Base-by-base conservation (phyloP, 2,329 filamentous ascomycete species). In the Fusarium denticulatum region DNA sequence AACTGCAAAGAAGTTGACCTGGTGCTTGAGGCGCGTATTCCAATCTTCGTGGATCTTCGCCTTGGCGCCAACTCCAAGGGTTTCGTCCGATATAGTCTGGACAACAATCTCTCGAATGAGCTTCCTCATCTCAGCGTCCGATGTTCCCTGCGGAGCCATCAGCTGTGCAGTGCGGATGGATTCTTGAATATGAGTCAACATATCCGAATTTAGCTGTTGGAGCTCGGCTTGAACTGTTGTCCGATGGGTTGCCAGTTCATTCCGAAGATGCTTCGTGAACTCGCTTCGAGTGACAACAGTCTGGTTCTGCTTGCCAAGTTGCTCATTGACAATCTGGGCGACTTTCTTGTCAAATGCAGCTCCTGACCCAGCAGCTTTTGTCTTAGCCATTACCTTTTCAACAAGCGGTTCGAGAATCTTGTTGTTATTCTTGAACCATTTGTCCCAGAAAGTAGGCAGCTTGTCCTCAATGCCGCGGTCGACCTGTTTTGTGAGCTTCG, bases 1-100 rank as follows among this genome's bases (percentile, higher is more conserved):
- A 3, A 82, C 77, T 7, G 88, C 87, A 76, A 97, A 92, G 83
- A 91, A 95, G 83, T 98, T 97, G 81, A 95, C 84, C 62, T 88
- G 87, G 60, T 86, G 83, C 62, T 82, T 82, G 30, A 91, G 82
- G 30, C 85, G 79, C 2, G 79, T 76, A 47, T 84, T 82, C 78
- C 83, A 85, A 72, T 86, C 80, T 40, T 80, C 78, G 36, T 83
- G 82, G 58, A 89, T 87, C 58, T 84, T 82, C 60, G 85, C 85
- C 34, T 83, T 81, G 32, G 86, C 84, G 40, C 87, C 76, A 6
- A 85, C 85, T 55, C 86, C 83, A 6, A 90, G 81, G 60, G 86
- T 85, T 26, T 83, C 81, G 40, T 86, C 82, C 10, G 80, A 80
- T 26, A 89, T 78, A 36, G 83, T 82, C 67, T 85, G 84, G 50